phyloP scores from a whole-genome alignment of 2,329 filamentous ascomycete genomes.

The Neofusicoccum laricinum region DNA sequence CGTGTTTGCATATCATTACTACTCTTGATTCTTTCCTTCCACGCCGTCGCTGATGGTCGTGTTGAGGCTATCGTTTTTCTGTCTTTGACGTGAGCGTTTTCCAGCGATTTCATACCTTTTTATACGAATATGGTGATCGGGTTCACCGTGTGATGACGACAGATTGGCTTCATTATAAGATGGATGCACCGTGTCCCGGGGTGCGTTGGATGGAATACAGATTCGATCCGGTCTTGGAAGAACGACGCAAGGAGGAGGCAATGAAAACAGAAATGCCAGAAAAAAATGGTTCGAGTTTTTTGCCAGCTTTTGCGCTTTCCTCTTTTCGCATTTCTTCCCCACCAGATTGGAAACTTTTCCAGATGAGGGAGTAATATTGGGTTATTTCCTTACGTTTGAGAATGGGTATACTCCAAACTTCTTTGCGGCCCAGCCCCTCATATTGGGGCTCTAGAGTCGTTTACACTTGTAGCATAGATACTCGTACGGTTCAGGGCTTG shows the following conservation, averaged over 20 bases:
- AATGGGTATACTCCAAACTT: constrained; percentile 2
- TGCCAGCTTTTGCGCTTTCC: constrained; percentile 6
- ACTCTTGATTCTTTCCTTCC: not conserved
- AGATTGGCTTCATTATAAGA: not conserved
- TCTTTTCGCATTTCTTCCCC: not conserved
- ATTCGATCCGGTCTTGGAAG: not conserved
- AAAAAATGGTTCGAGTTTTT: constrained; percentile 1
- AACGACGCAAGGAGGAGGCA: not conserved
- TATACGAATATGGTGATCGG: not conserved
- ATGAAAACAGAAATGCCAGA: not conserved
- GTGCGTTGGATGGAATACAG: not conserved
- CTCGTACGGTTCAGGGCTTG: not conserved
- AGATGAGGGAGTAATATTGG: not conserved
- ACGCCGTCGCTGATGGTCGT: constrained; percentile 7
- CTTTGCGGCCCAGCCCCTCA: not conserved
- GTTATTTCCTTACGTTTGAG: not conserved
- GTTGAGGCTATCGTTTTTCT: not conserved
- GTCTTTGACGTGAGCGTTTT: not conserved
- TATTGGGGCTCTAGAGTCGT: not conserved
- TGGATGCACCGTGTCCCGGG: not conserved
- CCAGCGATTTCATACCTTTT: not conserved
- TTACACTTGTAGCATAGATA: constrained; percentile 9
- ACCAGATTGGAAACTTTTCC: constrained; percentile 4
- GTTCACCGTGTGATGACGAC: not conserved
- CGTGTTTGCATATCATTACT: not conserved